Evolutionary conservation across 176 grass and related monocot genomes (phyloP).

Genomic region (Oryza brachyantha): DNA sequence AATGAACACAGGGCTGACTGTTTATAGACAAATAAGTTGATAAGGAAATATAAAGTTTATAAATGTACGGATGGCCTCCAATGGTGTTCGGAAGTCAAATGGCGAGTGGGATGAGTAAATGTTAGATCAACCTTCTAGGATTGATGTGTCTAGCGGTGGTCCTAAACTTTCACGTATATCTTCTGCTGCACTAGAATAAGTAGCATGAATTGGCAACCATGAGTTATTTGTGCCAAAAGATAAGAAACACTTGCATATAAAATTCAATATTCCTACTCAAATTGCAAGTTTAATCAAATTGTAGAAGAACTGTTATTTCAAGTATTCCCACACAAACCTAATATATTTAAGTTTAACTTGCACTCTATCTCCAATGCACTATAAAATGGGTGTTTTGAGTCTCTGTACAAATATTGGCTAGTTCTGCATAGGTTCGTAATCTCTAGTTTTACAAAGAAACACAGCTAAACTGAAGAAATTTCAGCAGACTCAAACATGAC

Average conservation of each 20-base stretch:
- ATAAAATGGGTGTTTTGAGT: neutral
- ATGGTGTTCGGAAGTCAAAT: neutral
- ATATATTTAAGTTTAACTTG: neutral
- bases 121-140: neutral
- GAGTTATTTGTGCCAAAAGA: neutral
- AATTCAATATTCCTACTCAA: too few species aligned
- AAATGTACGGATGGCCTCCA: neutral
- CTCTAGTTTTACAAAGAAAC: neutral
- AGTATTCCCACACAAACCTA: neutral
- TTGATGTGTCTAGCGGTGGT: neutral
- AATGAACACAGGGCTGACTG: neutral
- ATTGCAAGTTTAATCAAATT: neutral
- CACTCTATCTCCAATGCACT: neutral
- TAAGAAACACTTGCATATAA: too few species aligned
- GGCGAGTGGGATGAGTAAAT: neutral
- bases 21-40: neutral
- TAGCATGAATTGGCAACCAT: neutral
- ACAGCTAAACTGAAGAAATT: neutral
- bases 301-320: neutral
- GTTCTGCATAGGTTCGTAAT: neutral
- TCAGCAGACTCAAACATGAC: neutral
- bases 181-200: too few species aligned
- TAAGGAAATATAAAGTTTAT: neutral
- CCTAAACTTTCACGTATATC: too few species aligned
- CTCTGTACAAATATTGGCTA: neutral